Evolutionary conservation across 1,284 basidiomycete species (phyloP), one percentile per base, ranked within the genome.

Genomic region (Ganoderma multipileum): DNA sequence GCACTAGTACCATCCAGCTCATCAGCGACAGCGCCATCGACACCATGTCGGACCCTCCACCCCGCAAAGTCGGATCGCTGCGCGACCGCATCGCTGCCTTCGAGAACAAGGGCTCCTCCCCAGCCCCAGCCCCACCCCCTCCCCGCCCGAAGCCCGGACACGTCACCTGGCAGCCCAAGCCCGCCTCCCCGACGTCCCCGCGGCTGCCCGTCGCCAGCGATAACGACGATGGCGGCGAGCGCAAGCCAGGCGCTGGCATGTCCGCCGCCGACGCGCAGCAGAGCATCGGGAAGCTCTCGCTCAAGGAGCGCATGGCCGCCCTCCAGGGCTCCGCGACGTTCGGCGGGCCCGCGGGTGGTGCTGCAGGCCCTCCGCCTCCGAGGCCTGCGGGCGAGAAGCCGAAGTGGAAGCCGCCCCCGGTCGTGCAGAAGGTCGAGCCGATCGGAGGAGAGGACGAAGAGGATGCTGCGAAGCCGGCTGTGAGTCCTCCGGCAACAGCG

Each of bases 291-390:
- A 91, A 86, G 5, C 91, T 88, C 4, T 94, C 92, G 69, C 81
- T 98, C 72, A 95, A 91, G 81, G 96, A 97, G 73, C 89, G 96
- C 55, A 97, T 98, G 95, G 95, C 95, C 33, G 94, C 95, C 2
- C 83, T 97, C 42, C 91, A 95, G 76, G 93, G 92, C 6, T 87
- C 84, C 61, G 91, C 91, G 26, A 93, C 85, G 12, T 96, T 96
- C 76, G 86, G 82, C 0, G 82, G 76, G n/a, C 72, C 74, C 5
- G 68, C 78, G 38, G 81, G 85, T 3, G 67, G 78, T 38, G 81
- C 85, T 38, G 81, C 85, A 3, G 47, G 47, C 3, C 81, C 83
- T 61, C 77, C 86, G 3, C 85, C 89, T 11, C 86, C 91, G 1
- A 88, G 89, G 62, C 91, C 93, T 18, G 80, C 81, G 8, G 76